Evolutionary conservation across 305 asterid species (phyloP), one percentile per base, ranked within the genome.

Genomic region (Fraxinus latifolia): DNA sequence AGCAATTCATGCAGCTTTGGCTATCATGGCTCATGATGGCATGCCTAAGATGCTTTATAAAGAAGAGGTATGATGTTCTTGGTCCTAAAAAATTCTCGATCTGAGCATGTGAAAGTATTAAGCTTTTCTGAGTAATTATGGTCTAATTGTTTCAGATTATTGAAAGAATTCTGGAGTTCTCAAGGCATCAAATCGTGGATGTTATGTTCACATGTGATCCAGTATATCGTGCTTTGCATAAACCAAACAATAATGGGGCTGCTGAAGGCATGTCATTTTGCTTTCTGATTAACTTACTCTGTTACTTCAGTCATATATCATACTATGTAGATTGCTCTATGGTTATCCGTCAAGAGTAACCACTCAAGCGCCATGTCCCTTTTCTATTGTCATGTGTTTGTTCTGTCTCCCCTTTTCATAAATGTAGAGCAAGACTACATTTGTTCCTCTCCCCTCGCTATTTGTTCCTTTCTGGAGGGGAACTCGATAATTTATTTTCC

Each of bases 21-120:
- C 92, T 72, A 87, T 96, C 84, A 90, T 96, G 96, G 92, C 95
- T 82, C 87, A 87, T 87, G 90, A 83, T 84, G 97, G 90, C 87
- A 91, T 96, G 99, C 96, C 99, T 74, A 96, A 96, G 87, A 97
- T 91, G 87, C 89, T 96, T 53, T 96, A 96, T 82, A 93, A 92
- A 79, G 99, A 96, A 88, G 99, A 96, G 95, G 99, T 93, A 86
- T 82, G 87, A 81, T 42, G 79, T 77, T 76, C 81, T 76, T 83
- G 68, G 62, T 74, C 31, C 78, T 53, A 70, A 37, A 71, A 53
- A 29, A 62, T 7, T 79, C 67, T 78, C 37, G 50, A 44, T 81
- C 74, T 71, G 72, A 65, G 79, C 68, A 68, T 84, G 81, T 80
- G 79, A 77, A 77, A 80, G 80, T 81, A 72, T 67, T 23, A 0